Conservation (phyloP, 176 grass and related monocot species). For the Tillandsia leiboldiana region DNA sequence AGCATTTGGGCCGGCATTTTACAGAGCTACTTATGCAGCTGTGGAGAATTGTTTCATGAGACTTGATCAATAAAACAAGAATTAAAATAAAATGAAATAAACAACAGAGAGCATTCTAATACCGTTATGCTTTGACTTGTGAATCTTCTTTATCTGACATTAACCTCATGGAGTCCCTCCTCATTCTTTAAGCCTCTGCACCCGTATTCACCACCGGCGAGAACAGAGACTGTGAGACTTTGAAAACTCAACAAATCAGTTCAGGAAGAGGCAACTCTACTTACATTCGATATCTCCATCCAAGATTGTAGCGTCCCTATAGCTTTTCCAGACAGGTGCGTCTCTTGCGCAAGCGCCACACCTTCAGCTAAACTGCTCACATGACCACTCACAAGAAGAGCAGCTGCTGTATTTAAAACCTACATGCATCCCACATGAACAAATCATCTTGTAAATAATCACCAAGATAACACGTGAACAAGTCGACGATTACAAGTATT, state of each 20-base stretch:
- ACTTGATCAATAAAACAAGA: too few species aligned
- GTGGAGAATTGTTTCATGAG: too few species aligned
- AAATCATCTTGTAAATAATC: background rate
- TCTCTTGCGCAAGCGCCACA: constrained; percentile 69
- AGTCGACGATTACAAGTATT: too few species aligned
- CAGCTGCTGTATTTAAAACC: constrained; percentile 79
- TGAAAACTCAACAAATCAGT: background rate
- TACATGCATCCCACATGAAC: constrained; percentile 1
- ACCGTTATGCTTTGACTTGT: too few species aligned
- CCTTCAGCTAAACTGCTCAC: constrained; percentile 60
- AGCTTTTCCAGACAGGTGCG: constrained; percentile 66
- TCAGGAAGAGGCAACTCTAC: background rate
- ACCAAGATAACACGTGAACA: background rate
- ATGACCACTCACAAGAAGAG: constrained; percentile 70
- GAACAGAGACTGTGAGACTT: background rate
- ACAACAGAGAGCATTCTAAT: too few species aligned
- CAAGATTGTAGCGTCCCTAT: constrained; percentile 66
- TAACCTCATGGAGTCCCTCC: too few species aligned
- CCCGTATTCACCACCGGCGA: too few species aligned
- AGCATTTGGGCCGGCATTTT: too few species aligned
- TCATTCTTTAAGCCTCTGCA: too few species aligned
- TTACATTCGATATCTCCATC: constrained; percentile 67
- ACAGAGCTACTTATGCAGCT: too few species aligned
- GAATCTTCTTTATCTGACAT: too few species aligned
- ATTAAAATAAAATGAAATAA: too few species aligned